Conservation (phyloP, 768 basidiomycete species). For the Termitomyces titanicus region DNA sequence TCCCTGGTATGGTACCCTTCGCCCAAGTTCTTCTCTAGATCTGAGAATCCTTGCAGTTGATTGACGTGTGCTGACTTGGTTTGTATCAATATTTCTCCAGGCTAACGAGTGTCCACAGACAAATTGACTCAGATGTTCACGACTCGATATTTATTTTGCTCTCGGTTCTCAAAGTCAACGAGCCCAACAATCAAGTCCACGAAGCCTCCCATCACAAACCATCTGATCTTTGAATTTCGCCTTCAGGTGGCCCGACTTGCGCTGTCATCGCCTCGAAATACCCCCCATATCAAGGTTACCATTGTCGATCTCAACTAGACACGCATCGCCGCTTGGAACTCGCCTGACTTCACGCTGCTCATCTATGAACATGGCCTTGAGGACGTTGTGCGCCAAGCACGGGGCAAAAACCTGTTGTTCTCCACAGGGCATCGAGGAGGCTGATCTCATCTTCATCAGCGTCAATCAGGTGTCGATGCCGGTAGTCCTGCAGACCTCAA, state of each 20-base stretch:
- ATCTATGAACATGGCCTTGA: slow-evolving; percentile 98
- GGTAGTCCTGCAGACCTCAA: slow-evolving; percentile 98
- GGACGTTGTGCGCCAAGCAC: slow-evolving; percentile 81
- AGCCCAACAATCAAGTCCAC: too few relatives aligned
- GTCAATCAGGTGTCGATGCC: slow-evolving; percentile 97
- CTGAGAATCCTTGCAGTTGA: too few relatives aligned
- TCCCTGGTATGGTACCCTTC: too few relatives aligned
- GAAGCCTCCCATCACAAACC: too few relatives aligned
- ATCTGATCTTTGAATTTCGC: neutral
- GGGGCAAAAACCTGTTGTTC: slow-evolving; percentile 97
- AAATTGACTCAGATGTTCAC: too few relatives aligned
- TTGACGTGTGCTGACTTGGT: too few relatives aligned
- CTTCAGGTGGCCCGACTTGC: slow-evolving; percentile 87
- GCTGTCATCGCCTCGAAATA: slow-evolving; percentile 94
- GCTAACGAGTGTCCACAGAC: too few relatives aligned
- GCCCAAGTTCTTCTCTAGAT: too few relatives aligned
- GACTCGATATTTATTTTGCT: too few relatives aligned
- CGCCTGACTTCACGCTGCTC: slow-evolving; percentile 75
- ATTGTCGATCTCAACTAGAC: slow-evolving; percentile 97
- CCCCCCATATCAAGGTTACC: slow-evolving; percentile 88
- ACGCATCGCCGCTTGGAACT: slow-evolving; percentile 97
- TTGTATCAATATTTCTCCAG: too few relatives aligned
- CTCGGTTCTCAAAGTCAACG: too few relatives aligned
- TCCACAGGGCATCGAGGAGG: slow-evolving; percentile 90
- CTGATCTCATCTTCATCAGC: slow-evolving; percentile 96